A percentile compares a stretch with the other conserved stretches of the same genome.
Evolutionary conservation across 2,329 filamentous ascomycete species (phyloP).

Genomic region (Colletotrichum sidae): DNA sequence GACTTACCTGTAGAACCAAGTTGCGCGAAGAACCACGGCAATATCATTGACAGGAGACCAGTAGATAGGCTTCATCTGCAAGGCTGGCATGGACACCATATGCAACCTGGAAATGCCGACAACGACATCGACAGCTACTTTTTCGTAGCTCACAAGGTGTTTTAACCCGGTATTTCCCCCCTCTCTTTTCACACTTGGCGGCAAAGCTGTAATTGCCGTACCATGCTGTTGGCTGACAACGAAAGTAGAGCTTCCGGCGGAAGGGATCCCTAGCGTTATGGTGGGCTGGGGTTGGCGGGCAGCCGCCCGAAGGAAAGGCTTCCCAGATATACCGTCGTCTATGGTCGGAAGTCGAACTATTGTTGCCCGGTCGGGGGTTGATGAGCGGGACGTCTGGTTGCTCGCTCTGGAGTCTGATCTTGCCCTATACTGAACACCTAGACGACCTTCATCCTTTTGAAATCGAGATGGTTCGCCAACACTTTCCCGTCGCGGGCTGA

Average conservation of each 20-base stretch:
- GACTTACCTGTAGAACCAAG: constrained; percentile 89
- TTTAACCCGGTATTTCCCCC: neutral
- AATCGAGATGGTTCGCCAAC: constrained; percentile 14
- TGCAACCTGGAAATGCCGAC: constrained; percentile 93
- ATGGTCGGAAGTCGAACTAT: constrained; percentile 35
- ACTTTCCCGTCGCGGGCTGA: constrained; percentile 30
- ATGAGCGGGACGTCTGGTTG: constrained; percentile 29
- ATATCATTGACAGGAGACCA: constrained; percentile 96
- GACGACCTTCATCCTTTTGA: constrained; percentile 10
- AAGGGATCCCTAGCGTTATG: constrained; percentile 37
- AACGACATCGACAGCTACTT: constrained; percentile 69
- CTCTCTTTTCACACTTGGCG: constrained; percentile 1
- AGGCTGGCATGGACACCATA: constrained; percentile 82
- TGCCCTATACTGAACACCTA: constrained; percentile 5
- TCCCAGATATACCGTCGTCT: constrained; percentile 66
- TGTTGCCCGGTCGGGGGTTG: constrained; percentile 16
- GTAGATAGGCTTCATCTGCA: constrained; percentile 96
- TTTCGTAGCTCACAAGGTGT: constrained; percentile 17
- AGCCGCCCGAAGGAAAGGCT: constrained; percentile 62
- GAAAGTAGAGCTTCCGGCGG: neutral
- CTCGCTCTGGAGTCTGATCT: constrained; percentile 33
- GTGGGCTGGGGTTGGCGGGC: constrained; percentile 42
- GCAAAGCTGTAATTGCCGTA: neutral
- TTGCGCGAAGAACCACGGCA: constrained; percentile 83
- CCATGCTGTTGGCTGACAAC: neutral